Evolutionary conservation across 2,329 filamentous ascomycete genomes (phyloP), one percentile per base, ranked within the genome.

Genomic region (Parasarocladium wereldwijsianum): DNA sequence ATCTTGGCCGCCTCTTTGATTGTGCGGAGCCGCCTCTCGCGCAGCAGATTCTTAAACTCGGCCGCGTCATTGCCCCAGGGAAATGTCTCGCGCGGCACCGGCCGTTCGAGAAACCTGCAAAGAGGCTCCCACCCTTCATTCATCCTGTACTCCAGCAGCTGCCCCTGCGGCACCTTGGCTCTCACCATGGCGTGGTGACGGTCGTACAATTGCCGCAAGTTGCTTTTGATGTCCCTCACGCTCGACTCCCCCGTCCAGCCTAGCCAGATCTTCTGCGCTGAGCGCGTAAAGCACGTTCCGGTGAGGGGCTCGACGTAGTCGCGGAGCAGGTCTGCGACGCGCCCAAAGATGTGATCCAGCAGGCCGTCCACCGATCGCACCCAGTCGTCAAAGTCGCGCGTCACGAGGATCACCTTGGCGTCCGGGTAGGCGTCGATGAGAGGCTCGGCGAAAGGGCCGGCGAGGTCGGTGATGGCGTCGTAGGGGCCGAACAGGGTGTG

Each of bases 51-150:
- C 23, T 29, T 29, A 11, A 37, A 31, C 29, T 26, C 29, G 9
- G 26, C 32, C n/a, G 30, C 35, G 26, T 29, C 5, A 9, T 55
- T 54, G 1, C 47, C 39, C 33, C 40, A 40, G 0, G 50, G 51
- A 20, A 54, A 55, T 21, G 42, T 36, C 2, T 34, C 36, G 3
- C 41, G 38, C 57, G 32, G 28, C 56, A 56, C 17, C 1, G 41
- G 36, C 31, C 46, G 44, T 33, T 43, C 44, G 0, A 54, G 42
- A 33, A 54, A 54, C 21, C 43, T 26, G 40, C 51, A 54, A 20
- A 55, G 38, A 8, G 50, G 51, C 19, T 41, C 46, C 50, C 50
- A 54, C 26, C 49, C 48, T 8, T 54, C 46, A 13, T 47, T 42
- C 17, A 51, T 43, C 3, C 42, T 37, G 35, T 46, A 49, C 30